Evolutionary conservation across 2,329 filamentous ascomycete species (phyloP), one percentile per base, ranked within the genome.

Genomic region (Sphaerulina musiva): DNA sequence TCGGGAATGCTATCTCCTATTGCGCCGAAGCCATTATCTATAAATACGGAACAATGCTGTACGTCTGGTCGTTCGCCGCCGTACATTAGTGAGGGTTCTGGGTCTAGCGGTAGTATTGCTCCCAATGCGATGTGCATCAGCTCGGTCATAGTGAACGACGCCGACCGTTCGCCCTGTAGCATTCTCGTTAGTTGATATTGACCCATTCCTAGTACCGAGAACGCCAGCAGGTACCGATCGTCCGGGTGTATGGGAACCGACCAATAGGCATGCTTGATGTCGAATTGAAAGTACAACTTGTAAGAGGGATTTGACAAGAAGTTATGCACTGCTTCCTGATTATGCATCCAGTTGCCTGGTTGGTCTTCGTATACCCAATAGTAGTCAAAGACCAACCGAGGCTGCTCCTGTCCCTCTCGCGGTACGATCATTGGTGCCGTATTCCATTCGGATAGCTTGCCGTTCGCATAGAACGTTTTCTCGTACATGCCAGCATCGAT

Each of bases 331-430:
- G 12, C 34, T 4, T 38, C 12, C 34, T 38, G 10, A 1, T 9
- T 10, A n/a, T 38, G 12, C 12, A 38, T 38, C 34, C 12, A 38
- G 12, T n/a, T 38, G 6, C 34, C 12, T 3, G 8, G 12, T 4
- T 38, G 10, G 12, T 38, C 12, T 38, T 38, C 34, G 34, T 9
- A 38, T 7, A 38, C 12, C 6, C 12, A 38, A 9, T 38, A 38
- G 34, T 38, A 38, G 6, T 38, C 10, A 10, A 38, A 38, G 4
- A 38, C 34, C 12, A 38, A 4, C 4, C 34, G 9, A 9, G 8
- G 34, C 1, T 2, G 1, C 1, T 38, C 4, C 5, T 7, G 12
- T 1, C 8, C 34, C 10, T 4, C 10, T n/a, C 4, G 1, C 2
- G 34, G 12, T 2, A 38, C 34, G 9, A 38, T 38, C 12, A 38